Percentiles rank a stretch among this genome's conserved stretches.
These are phyloP conservation scores for Martensiomyces pterosporus DNA, from an alignment of 192 early-diverging fungal genomes.

Conservation along the genomic window DNA sequence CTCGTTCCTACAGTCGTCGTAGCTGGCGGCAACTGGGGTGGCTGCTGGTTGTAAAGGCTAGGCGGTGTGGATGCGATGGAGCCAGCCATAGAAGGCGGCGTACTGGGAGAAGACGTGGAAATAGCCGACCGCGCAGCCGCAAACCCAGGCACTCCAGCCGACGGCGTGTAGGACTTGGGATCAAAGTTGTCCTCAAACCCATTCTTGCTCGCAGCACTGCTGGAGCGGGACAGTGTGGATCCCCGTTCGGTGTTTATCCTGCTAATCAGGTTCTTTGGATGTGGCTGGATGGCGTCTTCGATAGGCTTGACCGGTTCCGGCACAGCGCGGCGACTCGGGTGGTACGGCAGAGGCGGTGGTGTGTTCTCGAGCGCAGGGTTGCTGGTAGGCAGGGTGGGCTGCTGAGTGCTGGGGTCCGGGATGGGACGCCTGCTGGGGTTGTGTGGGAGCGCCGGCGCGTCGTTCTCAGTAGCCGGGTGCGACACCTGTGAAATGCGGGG, in stretches of 20 bases:
- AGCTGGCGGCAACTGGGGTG: too few species aligned
- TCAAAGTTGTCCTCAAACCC: conserved; percentile 39
- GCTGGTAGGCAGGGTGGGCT: background rate
- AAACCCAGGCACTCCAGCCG: too few species aligned
- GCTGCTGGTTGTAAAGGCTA: too few species aligned
- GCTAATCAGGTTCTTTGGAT: conserved; percentile 22
- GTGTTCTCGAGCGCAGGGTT: background rate
- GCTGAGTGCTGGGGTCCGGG: background rate
- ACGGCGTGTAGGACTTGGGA: conserved; percentile 1
- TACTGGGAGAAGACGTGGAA: conserved; percentile 6
- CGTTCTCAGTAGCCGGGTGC: conserved; percentile 25
- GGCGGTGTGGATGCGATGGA: too few species aligned
- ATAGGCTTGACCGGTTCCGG: conserved; percentile 5
- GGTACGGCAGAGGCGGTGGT: background rate
- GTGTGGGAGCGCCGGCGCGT: conserved; percentile 28
- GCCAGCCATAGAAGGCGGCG: too few species aligned
- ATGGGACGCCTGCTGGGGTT: conserved; percentile 4
- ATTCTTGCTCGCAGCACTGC: too few species aligned
- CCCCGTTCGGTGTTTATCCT: too few species aligned
- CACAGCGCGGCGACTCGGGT: background rate
- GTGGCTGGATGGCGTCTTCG: conserved; percentile 19
- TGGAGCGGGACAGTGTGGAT: too few species aligned
- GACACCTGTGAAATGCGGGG: background rate
- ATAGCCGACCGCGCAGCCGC: conserved; percentile 1
- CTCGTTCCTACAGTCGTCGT: too few species aligned